These are phyloP conservation scores for Kodamaea plutei DNA, from an alignment of 1,139 yeast genomes.

Conservation along the genomic window DNA sequence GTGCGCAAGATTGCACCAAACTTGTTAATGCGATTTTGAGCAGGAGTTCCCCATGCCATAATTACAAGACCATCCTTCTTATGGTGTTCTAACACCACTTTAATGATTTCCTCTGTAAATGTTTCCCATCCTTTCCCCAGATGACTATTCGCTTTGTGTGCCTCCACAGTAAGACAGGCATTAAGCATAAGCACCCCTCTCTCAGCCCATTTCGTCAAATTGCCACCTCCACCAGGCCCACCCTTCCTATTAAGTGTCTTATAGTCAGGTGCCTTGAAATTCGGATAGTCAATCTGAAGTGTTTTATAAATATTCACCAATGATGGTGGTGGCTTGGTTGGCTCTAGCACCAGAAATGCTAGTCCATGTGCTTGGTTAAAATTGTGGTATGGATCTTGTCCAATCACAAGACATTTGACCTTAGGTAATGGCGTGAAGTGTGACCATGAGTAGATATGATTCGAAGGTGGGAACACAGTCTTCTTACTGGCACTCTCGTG, in stretches of 20 bases:
- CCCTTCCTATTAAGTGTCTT: conserved; percentile 25
- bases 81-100: conserved; percentile 39
- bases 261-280: conserved; percentile 54
- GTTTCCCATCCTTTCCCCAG: conserved; percentile 90
- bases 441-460: conserved; percentile 91
- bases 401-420: conserved; percentile 77
- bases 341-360: conserved; percentile 86
- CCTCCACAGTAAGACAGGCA: conserved; percentile 86
- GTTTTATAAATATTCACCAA: conserved; percentile 83
- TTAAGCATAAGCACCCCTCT: conserved; percentile 88
- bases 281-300: conserved; percentile 66
- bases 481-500: conserved; percentile 27
- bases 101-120: conserved; percentile 73
- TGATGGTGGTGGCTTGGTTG: conserved; percentile 88
- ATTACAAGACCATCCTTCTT: conserved; percentile 59
- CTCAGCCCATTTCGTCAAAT: conserved; percentile 78
- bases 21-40: conserved; percentile 63
- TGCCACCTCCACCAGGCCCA: conserved; percentile 49
- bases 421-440: conserved; percentile 72
- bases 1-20: conserved; percentile 25
- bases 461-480: conserved; percentile 69
- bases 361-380: conserved; percentile 92
- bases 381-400: conserved; percentile 97
- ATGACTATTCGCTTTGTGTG: conserved; percentile 92
- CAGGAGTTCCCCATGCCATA: conserved; percentile 95